These are phyloP conservation scores for Mycena chlorophos DNA, from an alignment of 768 basidiomycete species.

Conservation along the genomic window DNA sequence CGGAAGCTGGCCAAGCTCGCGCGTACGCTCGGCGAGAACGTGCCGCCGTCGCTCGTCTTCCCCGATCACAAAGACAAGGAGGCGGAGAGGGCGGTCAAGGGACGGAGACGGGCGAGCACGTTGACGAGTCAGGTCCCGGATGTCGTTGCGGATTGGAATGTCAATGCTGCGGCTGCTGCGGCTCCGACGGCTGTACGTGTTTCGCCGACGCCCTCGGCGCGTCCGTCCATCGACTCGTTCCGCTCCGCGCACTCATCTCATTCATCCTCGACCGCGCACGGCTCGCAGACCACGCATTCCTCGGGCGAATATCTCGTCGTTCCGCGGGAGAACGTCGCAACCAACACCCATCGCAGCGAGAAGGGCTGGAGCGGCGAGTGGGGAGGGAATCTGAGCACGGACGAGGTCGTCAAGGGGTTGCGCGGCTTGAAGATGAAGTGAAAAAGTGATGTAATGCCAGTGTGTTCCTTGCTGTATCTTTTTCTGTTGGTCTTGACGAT, in stretches of 20 bases:
- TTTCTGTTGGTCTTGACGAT: no score
- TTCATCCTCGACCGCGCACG: background rate
- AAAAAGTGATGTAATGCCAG: no score
- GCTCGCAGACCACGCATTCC: background rate
- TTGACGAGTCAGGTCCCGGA: background rate
- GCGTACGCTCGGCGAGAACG: slow-evolving; percentile 1
- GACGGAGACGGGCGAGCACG: background rate
- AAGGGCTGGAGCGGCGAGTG: slow-evolving; percentile 1
- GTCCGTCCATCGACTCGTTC: background rate
- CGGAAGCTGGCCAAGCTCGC: background rate
- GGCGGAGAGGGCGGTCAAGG: background rate
- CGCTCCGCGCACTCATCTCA: background rate
- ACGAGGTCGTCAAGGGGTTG: slow-evolving; percentile 3
- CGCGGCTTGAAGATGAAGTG: background rate
- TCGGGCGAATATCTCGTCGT: background rate
- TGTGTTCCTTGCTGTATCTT: no score
- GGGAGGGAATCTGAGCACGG: background rate
- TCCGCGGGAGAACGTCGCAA: background rate
- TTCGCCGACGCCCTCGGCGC: background rate
- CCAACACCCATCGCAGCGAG: background rate
- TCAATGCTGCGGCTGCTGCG: background rate
- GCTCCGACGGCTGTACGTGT: background rate
- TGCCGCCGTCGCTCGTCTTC: background rate
- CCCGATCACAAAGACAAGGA: background rate
- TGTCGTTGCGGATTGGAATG: background rate